Percentiles rank a stretch among this genome's conserved stretches.
These are phyloP conservation scores for Xylariaceae sp. DNA, from an alignment of 2,329 filamentous ascomycete genomes.

Conservation along the genomic window DNA sequence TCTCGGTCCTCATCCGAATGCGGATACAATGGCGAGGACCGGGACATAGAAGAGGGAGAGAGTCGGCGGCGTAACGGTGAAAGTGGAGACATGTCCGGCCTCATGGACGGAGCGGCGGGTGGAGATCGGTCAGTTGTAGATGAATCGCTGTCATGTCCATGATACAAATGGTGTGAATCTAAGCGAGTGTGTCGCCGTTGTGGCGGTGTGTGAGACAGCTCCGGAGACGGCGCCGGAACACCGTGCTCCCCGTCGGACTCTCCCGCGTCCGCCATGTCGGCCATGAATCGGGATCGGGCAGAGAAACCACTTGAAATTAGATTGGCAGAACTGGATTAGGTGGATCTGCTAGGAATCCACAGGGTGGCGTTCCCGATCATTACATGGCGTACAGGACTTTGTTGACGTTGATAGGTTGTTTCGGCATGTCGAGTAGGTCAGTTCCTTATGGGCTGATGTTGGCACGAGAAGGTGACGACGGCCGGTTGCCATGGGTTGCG, in stretches of 20 bases:
- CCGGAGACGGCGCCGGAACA: slow-evolving; percentile 18
- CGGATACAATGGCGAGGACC: slow-evolving; percentile 23
- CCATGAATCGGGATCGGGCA: slow-evolving; percentile 17
- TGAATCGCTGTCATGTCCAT: slow-evolving; percentile 18
- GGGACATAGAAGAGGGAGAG: slow-evolving; percentile 19
- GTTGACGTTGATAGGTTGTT: not conserved
- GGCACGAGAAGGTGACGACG: not conserved
- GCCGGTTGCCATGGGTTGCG: not conserved
- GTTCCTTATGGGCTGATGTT: not conserved
- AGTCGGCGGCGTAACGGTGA: slow-evolving; percentile 28
- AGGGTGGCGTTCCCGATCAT: not conserved
- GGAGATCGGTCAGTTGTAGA: slow-evolving; percentile 22
- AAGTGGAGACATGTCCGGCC: slow-evolving; percentile 29
- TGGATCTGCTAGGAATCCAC: slow-evolving; percentile 1
- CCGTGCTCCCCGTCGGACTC: slow-evolving; percentile 25
- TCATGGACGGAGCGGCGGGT: slow-evolving; percentile 28
- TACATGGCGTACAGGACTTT: not conserved
- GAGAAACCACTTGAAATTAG: slow-evolving; percentile 7
- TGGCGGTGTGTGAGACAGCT: slow-evolving; percentile 24
- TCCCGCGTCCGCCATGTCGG: slow-evolving; percentile 15
- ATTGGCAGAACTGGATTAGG: slow-evolving; percentile 1
- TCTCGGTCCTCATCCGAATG: slow-evolving; percentile 23
- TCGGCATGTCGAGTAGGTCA: no score
- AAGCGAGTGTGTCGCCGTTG: slow-evolving; percentile 7
- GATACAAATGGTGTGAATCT: slow-evolving; percentile 12